Evolutionary conservation across 1,284 basidiomycete genomes (phyloP), one percentile per base, ranked within the genome.

Genomic region (Ustilago bromivora): DNA sequence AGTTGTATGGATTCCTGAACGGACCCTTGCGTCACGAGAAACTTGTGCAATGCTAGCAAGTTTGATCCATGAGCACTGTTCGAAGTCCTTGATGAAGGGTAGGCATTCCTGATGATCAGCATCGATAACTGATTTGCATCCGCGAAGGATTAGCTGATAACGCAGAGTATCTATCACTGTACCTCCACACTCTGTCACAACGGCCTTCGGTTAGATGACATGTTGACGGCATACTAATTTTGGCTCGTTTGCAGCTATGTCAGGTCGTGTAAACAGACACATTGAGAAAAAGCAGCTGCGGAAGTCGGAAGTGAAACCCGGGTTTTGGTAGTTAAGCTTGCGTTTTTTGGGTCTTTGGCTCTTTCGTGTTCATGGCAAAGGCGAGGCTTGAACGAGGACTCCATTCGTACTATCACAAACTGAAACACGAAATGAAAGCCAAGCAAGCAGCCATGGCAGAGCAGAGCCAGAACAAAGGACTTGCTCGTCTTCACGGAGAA

Each of bases 91-190:
- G 19, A 49, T 4, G 46, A 9, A 49, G 4, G 46, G 19, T n/a
- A 19, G 19, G 8, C 28, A 9, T 31, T 7, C 46, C 28, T 19
- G 46, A 49, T 49, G 46, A 7, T 31, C 7, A 49, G 19, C n/a
- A 23, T 23, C 46, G 7, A 23, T 49, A 19, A 49, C 2, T 12
- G 52, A n/a, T 34, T 13, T 13, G n/a, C 15, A n/a, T 34, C 1
- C 19, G n/a, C 15, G 35, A 40, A 60, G 47, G 49, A 35, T 61
- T 61, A 61, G 59, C 59, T 61, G 59, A 61, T 53, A 41, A 61
- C 28, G 52, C 61, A 61, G 23, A 28, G 23, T 28, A 47, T 19
- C 13, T 13, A 15, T 17, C 32, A 47, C 41, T 54, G 36, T 54
- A 49, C 61, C 61, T 62, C 60, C 60, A 61, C 60, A 54, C 19